Conservation (phyloP, 2,329 filamentous ascomycete species). For the Colletotrichum somersetense region DNA sequence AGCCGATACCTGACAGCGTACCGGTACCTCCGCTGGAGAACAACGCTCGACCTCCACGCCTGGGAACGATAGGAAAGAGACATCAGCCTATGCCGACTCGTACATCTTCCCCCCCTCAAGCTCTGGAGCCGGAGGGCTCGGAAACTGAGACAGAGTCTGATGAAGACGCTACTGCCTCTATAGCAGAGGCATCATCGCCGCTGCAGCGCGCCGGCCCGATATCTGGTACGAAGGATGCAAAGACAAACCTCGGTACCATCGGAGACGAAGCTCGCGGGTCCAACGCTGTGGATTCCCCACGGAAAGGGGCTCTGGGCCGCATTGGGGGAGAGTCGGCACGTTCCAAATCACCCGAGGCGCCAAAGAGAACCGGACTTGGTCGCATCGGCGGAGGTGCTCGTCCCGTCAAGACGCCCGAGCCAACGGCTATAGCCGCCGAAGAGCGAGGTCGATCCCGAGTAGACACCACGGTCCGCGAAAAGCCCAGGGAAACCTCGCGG, state of each 20-base stretch:
- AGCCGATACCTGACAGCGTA: conserved; percentile 42
- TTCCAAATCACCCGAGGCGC: conserved; percentile 32
- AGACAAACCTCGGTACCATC: background rate
- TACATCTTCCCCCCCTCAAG: conserved; percentile 43
- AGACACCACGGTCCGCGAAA: conserved; percentile 47
- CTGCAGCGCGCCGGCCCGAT: background rate
- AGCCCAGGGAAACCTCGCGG: conserved; percentile 57
- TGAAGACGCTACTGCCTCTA: conserved; percentile 44
- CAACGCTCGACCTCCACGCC: conserved; percentile 44
- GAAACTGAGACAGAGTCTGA: conserved; percentile 62
- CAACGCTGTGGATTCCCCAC: conserved; percentile 37
- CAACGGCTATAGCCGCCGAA: conserved; percentile 13
- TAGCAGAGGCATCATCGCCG: conserved; percentile 14
- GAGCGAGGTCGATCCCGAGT: conserved; percentile 39
- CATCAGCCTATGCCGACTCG: conserved; percentile 46
- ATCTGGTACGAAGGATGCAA: background rate
- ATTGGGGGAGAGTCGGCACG: conserved; percentile 53
- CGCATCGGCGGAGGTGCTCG: conserved; percentile 48
- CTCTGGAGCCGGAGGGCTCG: conserved; percentile 46
- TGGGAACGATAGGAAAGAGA: conserved; percentile 55
- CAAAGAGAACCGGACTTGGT: conserved; percentile 48
- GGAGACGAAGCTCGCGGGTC: conserved; percentile 9
- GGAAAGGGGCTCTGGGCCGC: conserved; percentile 54
- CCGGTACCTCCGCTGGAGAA: conserved; percentile 41
- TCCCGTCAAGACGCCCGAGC: conserved; percentile 14